Conservation (phyloP, 345 rosid genomes). For the Streptanthus diversifolius region DNA sequence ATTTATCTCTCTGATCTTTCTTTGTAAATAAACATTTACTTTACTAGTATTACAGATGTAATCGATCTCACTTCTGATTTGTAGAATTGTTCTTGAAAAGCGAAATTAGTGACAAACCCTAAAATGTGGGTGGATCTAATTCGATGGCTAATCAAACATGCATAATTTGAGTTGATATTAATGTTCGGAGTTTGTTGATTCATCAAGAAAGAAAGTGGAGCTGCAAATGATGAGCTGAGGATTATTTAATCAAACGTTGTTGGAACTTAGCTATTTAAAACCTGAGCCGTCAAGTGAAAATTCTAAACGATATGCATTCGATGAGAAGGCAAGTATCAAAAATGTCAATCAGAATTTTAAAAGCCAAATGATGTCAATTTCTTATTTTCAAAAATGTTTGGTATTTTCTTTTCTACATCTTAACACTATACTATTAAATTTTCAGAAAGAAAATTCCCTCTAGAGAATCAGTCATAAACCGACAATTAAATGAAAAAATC, state of each 20-base stretch:
- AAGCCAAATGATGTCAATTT: too few species aligned
- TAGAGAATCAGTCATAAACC: too few species aligned
- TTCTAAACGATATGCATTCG: neutral
- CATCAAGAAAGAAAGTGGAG: neutral
- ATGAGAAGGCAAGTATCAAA: neutral
- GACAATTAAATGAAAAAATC: too few species aligned
- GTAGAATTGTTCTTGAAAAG: neutral
- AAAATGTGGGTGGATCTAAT: neutral
- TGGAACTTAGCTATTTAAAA: neutral
- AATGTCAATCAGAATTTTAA: too few species aligned
- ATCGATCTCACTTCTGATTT: neutral
- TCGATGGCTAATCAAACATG: constrained; percentile 1
- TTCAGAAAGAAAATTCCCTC: too few species aligned
- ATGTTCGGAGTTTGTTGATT: neutral
- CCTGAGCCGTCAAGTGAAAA: neutral
- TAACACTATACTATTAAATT: too few species aligned
- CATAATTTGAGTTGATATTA: neutral
- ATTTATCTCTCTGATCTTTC: neutral
- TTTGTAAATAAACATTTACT: neutral
- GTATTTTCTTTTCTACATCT: too few species aligned
- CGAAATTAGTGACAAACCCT: constrained; percentile 16
- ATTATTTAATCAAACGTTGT: neutral
- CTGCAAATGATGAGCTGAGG: neutral
- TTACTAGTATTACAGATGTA: neutral
- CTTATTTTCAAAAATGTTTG: too few species aligned